Evolutionary conservation across 2,329 filamentous ascomycete genomes (phyloP).

Genomic region (Apiospora kogelbergensis): DNA sequence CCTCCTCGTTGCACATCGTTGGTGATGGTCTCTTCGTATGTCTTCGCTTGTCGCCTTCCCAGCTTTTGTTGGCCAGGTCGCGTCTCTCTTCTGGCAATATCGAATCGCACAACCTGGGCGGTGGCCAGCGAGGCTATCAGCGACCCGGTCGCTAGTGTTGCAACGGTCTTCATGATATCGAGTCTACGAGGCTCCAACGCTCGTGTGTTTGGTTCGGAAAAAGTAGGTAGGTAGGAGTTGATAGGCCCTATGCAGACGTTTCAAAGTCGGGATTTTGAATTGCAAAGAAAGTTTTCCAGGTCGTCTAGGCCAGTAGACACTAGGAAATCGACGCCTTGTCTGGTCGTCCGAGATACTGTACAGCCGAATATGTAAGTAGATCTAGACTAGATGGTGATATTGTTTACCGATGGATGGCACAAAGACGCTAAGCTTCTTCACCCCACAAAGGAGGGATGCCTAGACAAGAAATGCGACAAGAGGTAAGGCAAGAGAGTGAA

Average conservation of each 20-base stretch:
- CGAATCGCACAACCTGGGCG: constrained; percentile 47
- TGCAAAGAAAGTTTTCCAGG: not conserved
- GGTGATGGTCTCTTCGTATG: constrained; percentile 42
- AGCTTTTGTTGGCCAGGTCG: constrained; percentile 21
- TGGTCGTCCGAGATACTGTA: not conserved
- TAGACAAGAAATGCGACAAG: not conserved
- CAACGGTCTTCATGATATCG: constrained; percentile 24
- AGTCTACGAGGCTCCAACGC: not conserved
- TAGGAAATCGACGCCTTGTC: not conserved
- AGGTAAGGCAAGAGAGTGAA: not conserved
- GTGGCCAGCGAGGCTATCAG: constrained; percentile 27
- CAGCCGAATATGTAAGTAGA: not conserved
- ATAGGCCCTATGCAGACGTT: not conserved
- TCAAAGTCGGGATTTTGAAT: not conserved
- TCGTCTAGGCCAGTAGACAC: not conserved
- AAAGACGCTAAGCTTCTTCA: not conserved
- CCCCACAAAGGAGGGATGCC: not conserved
- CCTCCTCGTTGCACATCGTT: constrained; percentile 46
- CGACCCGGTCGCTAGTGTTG: constrained; percentile 26
- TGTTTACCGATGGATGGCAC: not conserved
- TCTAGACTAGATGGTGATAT: not conserved
- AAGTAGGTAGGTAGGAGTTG: not conserved
- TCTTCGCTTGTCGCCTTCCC: constrained; percentile 36
- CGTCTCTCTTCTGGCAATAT: constrained; percentile 33
- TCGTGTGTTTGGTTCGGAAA: not conserved